Conservation (phyloP, 257 asterid species). For the Pogostemon cablin region DNA sequence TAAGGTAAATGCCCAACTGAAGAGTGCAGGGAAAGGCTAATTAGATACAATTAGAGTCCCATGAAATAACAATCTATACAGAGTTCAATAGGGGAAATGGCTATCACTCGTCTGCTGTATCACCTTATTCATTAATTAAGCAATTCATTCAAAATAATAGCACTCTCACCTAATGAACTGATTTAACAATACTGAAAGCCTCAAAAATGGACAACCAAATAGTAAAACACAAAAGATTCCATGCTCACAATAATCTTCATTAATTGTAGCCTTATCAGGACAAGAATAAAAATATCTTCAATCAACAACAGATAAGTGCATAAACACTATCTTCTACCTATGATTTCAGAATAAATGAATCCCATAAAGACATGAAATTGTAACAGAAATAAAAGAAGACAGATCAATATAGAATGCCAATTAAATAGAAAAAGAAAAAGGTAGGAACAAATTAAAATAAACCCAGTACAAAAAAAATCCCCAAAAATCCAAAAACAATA, state of each 20-base stretch:
- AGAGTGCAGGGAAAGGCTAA: background rate
- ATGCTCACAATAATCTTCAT: background rate
- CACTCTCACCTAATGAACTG: background rate
- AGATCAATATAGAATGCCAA: background rate
- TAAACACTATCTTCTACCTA: background rate
- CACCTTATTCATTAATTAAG: too few species aligned
- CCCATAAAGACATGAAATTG: background rate
- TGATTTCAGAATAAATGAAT: background rate
- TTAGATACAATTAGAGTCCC: background rate
- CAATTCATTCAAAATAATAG: too few species aligned
- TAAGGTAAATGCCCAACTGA: background rate
- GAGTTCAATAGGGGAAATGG: too few species aligned
- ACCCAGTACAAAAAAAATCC: slow-evolving; percentile 28
- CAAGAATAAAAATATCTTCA: background rate
- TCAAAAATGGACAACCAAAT: background rate
- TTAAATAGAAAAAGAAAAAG: background rate
- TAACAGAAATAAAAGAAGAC: background rate
- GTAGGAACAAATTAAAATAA: background rate
- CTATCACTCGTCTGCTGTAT: too few species aligned
- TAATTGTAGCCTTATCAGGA: slow-evolving; percentile 7
- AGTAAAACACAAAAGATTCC: background rate
- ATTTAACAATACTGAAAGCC: background rate
- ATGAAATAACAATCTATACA: background rate
- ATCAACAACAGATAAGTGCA: slow-evolving; percentile 4
- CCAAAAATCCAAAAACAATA: slow-evolving; percentile 7